Evolutionary conservation across 1,284 basidiomycete species (phyloP), one percentile per base, ranked within the genome.

Genomic region (Mycena citricolor): DNA sequence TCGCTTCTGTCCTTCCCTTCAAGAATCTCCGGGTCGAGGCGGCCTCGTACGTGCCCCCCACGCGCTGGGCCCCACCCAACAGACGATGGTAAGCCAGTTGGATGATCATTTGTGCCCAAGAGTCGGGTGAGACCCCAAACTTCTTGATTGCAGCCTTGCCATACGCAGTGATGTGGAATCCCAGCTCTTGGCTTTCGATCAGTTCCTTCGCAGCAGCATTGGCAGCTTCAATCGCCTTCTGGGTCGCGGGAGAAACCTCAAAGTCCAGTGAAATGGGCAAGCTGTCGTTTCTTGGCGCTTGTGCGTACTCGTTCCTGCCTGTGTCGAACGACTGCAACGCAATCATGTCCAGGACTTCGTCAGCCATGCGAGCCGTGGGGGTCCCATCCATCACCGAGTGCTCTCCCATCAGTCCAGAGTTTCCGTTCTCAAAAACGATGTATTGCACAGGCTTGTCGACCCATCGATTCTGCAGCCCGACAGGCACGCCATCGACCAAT

Each of bases 351-450:
- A 91, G 70, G 21, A 92, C 70, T 34, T 83, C 81, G 60, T 93
- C 84, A 60, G 81, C 85, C 55, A 91, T 69, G 25, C 74, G 66
- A 31, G 66, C 73, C 16, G 68, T 72, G 1, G 73, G 74, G 10
- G 74, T 76, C 32, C 91, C 92, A 59, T 94, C 91, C 90, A 94
- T 94, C 54, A 90, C 77, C 13, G 88, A 90, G 65, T 95, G 92
- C 65, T 95, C 93, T 42, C 93, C 93, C 78, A 94, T 85, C 56
- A 92, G 69, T 4, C 91, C 93, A 2, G 89, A 83, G 48, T 78
- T 71, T 17, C 75, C 80, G 57, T 93, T 90, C 60, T 90, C 85
- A 55, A 79, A 88, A 7, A 92, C 76, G 48, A 92, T 72, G 62
- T 92, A 85, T 63, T 94, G 84, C 41, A 86, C 67, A 7, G 90